Base-by-base conservation (phyloP, 352 stramenopile species). In the Detonula confervacea region DNA sequence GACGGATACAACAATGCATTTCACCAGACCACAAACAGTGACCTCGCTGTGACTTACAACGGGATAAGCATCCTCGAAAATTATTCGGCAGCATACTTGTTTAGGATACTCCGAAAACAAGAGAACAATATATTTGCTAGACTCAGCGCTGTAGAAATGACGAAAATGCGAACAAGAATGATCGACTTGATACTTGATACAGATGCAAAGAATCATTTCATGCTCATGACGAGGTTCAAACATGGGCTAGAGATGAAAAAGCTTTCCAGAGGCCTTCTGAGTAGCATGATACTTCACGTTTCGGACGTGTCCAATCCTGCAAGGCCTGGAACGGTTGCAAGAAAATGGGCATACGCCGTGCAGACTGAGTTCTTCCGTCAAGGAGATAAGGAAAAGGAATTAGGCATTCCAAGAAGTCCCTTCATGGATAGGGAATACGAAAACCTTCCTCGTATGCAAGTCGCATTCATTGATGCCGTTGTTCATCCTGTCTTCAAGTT, bases 311-410 rank as follows among this genome's bases (percentile, higher is more conserved):
- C 95, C 2, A 98, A 98, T 71, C 95, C 95, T 35, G 90, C 94
- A 4, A 97, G 97, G 73, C 91, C 96, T 20, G 93, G 91, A 27
- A 80, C 93, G 56, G 88, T 95, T 18, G 96, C 96, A 87, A 88
- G 97, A 62, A 91, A 93, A 67, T 99, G 96, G 96, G 96, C 95
- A 0, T 92, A 97, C 61, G 93, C 95, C 20, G 95, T 98, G 8
- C 90, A 98, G 11, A 92, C 97, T 35, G 97, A 99, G 88, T 98
- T 98, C 73, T 98, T 98, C 73, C 66, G 93, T 18, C 96, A 98
- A 77, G 97, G 97, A 35, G 96, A 99, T 64, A 93, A 97, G 80
- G 97, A 98, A 80, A 98, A 97, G 71, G 84, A 95, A 57, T 79
- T 97, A 1, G 83, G 87, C 5, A 78, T 98, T 1, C 84, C 95